A percentile compares a stretch with the other conserved stretches of the same genome.
Conservation (phyloP, 331 rosid genomes). For the Acacia concinna region DNA sequence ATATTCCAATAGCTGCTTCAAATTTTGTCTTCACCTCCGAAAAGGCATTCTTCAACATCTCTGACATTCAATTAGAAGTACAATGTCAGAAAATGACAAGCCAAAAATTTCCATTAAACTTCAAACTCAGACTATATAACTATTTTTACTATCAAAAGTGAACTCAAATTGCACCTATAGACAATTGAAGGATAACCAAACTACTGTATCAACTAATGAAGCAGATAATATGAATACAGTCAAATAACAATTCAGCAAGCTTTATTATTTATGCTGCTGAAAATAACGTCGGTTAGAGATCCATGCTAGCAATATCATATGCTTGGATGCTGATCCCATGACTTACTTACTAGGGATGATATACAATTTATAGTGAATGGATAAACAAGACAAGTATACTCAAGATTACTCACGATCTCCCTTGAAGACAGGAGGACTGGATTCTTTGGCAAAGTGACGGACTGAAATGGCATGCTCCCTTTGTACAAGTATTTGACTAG, state of each 20-base stretch:
- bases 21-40: constrained; percentile 80
- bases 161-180: background rate
- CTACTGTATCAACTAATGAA: background rate
- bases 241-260: background rate
- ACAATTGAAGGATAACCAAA: constrained; percentile 5
- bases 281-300: background rate
- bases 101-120: background rate
- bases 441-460: constrained; percentile 75
- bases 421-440: constrained; percentile 65
- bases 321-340: background rate
- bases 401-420: constrained; percentile 76
- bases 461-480: constrained; percentile 68
- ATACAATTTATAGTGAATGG: background rate
- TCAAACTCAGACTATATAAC: background rate
- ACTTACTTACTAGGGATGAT: background rate
- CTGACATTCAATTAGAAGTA: constrained; percentile 46
- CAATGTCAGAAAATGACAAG: constrained; percentile 30
- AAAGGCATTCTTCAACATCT: constrained; percentile 84
- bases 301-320: background rate
- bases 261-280: background rate
- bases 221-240: background rate
- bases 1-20: constrained; percentile 71
- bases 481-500: constrained; percentile 58
- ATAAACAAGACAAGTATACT: background rate
- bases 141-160: background rate